Percentiles rank a stretch among this genome's conserved stretches.
phyloP scores from a whole-genome alignment of 805 yeast genomes.

The Schwanniomyces polymorphus region DNA sequence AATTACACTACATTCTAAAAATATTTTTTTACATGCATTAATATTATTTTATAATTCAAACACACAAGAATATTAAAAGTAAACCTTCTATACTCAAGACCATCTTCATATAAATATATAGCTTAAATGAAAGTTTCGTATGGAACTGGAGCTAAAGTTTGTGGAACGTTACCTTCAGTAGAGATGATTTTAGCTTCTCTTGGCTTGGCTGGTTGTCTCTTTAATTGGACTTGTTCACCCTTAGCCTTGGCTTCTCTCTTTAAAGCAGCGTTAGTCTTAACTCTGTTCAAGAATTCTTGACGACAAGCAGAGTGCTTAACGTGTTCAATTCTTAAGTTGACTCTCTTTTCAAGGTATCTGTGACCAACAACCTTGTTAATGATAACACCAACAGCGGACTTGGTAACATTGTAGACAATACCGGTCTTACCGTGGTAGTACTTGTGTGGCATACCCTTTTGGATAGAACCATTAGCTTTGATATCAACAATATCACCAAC shows the following conservation, averaged over 20 bases:
- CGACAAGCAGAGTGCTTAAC: conserved; percentile 99
- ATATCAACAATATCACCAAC: conserved; percentile 99
- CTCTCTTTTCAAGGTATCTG: conserved; percentile 99
- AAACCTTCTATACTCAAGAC: background rate
- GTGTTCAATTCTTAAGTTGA: conserved; percentile 98
- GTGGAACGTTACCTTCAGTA: conserved; percentile 83
- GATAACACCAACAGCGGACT: conserved; percentile 96
- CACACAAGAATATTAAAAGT: conserved; percentile 1
- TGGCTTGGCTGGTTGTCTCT: conserved; percentile 99
- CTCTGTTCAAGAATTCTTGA: conserved; percentile 98
- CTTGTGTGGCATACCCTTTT: conserved; percentile 99
- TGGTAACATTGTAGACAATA: conserved; percentile 98
- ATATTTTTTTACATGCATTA: conserved; percentile 8
- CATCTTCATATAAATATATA: background rate
- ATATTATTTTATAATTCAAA: conserved; percentile 1
- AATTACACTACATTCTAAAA: background rate
- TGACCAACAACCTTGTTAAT: conserved; percentile 97
- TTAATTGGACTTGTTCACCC: conserved; percentile 87
- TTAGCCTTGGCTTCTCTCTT: conserved; percentile 91
- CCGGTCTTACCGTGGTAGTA: conserved; percentile 99
- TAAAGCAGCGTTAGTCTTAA: conserved; percentile 92
- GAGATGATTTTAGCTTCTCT: conserved; percentile 87
- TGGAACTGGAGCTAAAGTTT: conserved; percentile 98
- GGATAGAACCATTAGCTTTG: conserved; percentile 98
- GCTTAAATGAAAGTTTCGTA: conserved; percentile 98